Evolutionary conservation across 2,329 filamentous ascomycete species (phyloP).

Genomic region (Talaromyces sp.): DNA sequence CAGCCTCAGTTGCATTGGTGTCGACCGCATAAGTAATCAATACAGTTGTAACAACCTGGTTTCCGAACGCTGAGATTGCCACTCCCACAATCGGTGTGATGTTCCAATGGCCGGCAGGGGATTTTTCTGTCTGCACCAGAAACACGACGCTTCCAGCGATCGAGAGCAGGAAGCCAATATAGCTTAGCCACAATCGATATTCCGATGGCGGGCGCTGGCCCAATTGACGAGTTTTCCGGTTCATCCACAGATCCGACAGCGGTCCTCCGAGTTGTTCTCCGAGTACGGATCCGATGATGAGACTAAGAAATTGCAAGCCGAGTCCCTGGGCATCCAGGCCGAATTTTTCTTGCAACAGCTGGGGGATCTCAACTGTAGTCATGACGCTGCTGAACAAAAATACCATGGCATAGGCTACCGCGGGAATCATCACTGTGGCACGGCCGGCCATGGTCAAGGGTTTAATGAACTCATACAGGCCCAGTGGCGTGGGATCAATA

Average conservation of each 20-base stretch:
- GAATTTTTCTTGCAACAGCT: conserved; percentile 52
- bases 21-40: conserved; percentile 46
- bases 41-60: conserved; percentile 59
- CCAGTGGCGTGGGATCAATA: conserved; percentile 50
- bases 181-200: conserved; percentile 11
- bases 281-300: conserved; percentile 54
- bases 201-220: conserved; percentile 3
- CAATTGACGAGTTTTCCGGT: conserved; percentile 52
- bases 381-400: conserved; percentile 53
- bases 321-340: conserved; percentile 53
- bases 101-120: conserved; percentile 43
- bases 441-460: conserved; percentile 45
- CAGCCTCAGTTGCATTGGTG: conserved; percentile 26
- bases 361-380: conserved; percentile 55
- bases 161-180: conserved; percentile 8
- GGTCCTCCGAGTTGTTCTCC: conserved; percentile 56
- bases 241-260: conserved; percentile 49
- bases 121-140: conserved; percentile 47
- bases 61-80: conserved; percentile 50
- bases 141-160: conserved; percentile 55
- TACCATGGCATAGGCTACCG: conserved; percentile 51
- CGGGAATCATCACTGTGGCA: conserved; percentile 46
- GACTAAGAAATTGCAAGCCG: conserved; percentile 53
- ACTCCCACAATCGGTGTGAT: conserved; percentile 53
- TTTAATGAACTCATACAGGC: conserved; percentile 46